Evolutionary conservation across 108 stramenopile species (phyloP).

Genomic region (Hondaea fermentalgiana): DNA sequence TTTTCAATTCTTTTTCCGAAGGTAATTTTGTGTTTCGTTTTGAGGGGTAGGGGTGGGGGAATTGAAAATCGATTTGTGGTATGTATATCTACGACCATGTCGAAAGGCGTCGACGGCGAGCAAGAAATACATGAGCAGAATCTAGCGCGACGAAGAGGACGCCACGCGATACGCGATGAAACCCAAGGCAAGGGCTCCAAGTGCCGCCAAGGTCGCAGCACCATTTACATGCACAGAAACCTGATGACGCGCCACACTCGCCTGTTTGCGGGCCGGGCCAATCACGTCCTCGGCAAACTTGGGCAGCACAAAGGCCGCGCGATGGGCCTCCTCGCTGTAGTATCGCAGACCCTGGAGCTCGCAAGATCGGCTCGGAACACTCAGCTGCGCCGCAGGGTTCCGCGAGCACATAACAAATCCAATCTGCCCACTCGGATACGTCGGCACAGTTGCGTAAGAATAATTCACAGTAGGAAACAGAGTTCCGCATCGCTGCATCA

Average conservation of each 20-base stretch:
- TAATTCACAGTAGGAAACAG: conserved; percentile 78
- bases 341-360: conserved; percentile 53
- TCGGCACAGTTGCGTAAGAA: conserved; percentile 93
- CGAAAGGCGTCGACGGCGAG: too few relatives aligned
- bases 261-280: not conserved
- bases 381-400: not conserved
- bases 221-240: not conserved
- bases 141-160: too few relatives aligned
- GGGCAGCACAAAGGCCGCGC: conserved; percentile 85
- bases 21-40: too few relatives aligned
- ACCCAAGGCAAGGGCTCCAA: not conserved
- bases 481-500: conserved; percentile 57
- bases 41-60: too few relatives aligned
- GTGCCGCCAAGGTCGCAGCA: not conserved
- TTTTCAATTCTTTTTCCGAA: too few relatives aligned
- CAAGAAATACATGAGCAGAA: too few relatives aligned
- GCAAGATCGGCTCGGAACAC: not conserved
- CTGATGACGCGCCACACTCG: not conserved
- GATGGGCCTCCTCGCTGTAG: conserved; percentile 79
- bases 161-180: too few relatives aligned
- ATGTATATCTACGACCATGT: too few relatives aligned
- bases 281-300: conserved; percentile 42
- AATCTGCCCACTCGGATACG: conserved; percentile 95
- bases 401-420: conserved; percentile 67
- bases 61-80: too few relatives aligned